Conservation (phyloP, 2,329 filamentous ascomycete species). For the Fusarium tanahbumbuense region DNA sequence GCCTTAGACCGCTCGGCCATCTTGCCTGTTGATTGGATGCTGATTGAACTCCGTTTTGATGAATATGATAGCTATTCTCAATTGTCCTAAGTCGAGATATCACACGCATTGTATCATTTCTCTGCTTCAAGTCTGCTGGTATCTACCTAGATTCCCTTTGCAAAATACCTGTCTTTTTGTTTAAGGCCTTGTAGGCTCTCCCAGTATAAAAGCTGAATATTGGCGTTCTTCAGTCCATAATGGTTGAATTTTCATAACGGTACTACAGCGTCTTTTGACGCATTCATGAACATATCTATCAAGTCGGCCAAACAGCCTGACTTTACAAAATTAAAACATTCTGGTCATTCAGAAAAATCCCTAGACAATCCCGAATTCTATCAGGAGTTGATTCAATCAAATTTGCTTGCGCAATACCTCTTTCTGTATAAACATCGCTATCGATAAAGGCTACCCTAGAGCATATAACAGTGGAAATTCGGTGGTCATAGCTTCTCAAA, state of each 20-base stretch:
- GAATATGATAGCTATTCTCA: rapidly evolving
- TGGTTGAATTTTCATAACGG: rapidly evolving
- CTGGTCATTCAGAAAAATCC: rapidly evolving
- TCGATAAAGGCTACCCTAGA: neutral
- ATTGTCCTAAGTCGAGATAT: rapidly evolving
- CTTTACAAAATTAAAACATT: neutral
- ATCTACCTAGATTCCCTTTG: neutral
- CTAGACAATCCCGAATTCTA: rapidly evolving
- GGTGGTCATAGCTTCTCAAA: neutral
- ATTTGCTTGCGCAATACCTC: neutral
- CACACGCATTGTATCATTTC: too few species aligned
- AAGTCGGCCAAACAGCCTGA: neutral
- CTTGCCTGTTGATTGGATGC: constrained; percentile 19
- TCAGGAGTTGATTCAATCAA: too few species aligned
- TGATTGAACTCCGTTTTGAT: rapidly evolving
- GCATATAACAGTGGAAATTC: rapidly evolving
- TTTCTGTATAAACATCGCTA: neutral
- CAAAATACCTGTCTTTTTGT: rapidly evolving
- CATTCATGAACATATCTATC: neutral
- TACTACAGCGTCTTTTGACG: rapidly evolving
- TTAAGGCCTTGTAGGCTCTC: neutral
- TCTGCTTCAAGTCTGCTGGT: rapidly evolving
- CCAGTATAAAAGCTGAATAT: neutral
- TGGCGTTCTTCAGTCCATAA: rapidly evolving
- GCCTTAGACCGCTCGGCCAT: constrained; percentile 31